phyloP scores from a whole-genome alignment of 2,329 filamentous ascomycete species.

The Fusarium sambucinum region DNA sequence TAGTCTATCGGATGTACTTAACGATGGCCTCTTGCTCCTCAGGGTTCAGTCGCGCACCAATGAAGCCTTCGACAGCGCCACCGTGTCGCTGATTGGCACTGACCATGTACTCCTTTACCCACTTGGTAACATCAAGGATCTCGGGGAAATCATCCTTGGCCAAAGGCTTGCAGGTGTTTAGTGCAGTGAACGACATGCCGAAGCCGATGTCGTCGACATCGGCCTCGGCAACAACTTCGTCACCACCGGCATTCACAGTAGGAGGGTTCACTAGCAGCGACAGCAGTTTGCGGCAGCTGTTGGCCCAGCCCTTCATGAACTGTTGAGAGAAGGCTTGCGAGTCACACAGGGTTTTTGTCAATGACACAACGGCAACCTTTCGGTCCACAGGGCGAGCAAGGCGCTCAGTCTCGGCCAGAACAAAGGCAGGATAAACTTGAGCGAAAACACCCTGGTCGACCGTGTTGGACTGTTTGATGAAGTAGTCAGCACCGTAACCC shows the following conservation, averaged over 20 bases:
- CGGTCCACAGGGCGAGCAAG: slow-evolving; percentile 88
- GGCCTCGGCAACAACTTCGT: slow-evolving; percentile 84
- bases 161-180: slow-evolving; percentile 87
- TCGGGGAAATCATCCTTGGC: slow-evolving; percentile 87
- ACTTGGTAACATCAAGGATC: slow-evolving; percentile 82
- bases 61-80: slow-evolving; percentile 78
- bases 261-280: slow-evolving; percentile 92
- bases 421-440: slow-evolving; percentile 85
- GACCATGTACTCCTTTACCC: slow-evolving; percentile 84
- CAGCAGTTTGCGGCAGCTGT: slow-evolving; percentile 89
- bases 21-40: slow-evolving; percentile 68
- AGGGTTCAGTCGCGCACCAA: slow-evolving; percentile 75
- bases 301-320: slow-evolving; percentile 90
- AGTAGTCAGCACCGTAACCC: slow-evolving; percentile 92
- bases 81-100: slow-evolving; percentile 79
- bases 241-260: slow-evolving; percentile 71
- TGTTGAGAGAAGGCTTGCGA: slow-evolving; percentile 84
- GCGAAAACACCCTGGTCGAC: slow-evolving; percentile 85
- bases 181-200: slow-evolving; percentile 90
- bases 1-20: slow-evolving; percentile 60
- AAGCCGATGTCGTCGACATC: slow-evolving; percentile 97
- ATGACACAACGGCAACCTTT: slow-evolving; percentile 91
- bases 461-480: slow-evolving; percentile 84
- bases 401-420: slow-evolving; percentile 90
- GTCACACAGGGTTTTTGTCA: slow-evolving; percentile 91